Evolutionary conservation across 1,284 basidiomycete genomes (phyloP), one percentile per base, ranked within the genome.

Genomic region (Trichosporon inkin): DNA sequence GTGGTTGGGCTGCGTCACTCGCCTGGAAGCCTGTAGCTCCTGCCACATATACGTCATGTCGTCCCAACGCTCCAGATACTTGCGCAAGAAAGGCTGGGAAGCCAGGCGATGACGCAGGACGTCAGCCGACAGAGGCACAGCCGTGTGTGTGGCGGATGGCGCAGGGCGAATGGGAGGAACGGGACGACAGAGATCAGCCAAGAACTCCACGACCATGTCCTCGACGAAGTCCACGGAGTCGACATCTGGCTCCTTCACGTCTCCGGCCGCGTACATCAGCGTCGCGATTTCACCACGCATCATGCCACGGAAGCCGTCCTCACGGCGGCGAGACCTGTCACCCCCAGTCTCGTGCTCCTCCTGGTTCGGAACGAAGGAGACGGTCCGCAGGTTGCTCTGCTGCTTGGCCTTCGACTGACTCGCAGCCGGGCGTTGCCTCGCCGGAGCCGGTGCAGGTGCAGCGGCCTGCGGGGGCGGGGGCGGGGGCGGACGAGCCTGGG

Each of bases 161-260:
- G 59, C 57, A 6, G 65, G 14, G 13, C 71, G 69, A 22, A 73
- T 67, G 1, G 71, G 70, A 3, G 66, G 66, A 10, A 65, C 41
- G 10, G 75, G 74, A 2, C 71, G 72, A 58, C 72, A 73, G 62
- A 76, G 62, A 56, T 77, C 75, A 2, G 71, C 61, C 1, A 75
- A 54, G 58, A 74, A 76, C 34, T 73, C 71, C 11, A 70, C 63
- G 0, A 73, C 67, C 44, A 77, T 62, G 62, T 77, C 75, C 62
- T 77, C 75, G 60, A 77, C 65, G 41, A 68, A 73, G 44, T 77
- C 74, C 34, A 76, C 71, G 1, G 75, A 67, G 52, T 76, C 71
- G 24, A 69, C 53, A 38, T 69, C 68, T 6, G 75, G 75, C 28
- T 75, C 70, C 2, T 39, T 41, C 1, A 72, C 74, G 47, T 77